Evolutionary conservation across 2,329 filamentous ascomycete species (phyloP), one percentile per base, ranked within the genome.

Genomic region (Fusarium avenaceum): DNA sequence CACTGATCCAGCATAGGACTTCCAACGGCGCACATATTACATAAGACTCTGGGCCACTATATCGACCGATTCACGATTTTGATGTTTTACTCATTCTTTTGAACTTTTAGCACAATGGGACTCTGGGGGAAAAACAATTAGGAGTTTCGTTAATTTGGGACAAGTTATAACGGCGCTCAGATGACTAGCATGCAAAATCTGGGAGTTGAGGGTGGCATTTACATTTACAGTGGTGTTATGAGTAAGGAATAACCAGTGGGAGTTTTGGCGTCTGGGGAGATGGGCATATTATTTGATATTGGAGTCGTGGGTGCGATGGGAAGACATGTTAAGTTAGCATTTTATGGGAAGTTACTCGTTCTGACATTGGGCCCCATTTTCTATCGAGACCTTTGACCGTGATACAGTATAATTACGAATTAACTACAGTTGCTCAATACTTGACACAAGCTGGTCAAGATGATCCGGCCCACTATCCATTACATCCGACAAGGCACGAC

Each of bases 381-480:
- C 48, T 30, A 46, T 24, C 7, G 19, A 32, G n/a, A 15, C 28
- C 20, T 30, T 28, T 8, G 35, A 50, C 35, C n/a, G 42, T 22
- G 56, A 28, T 42, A 24, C 33, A 50, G 42, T 51, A 54, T 26
- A 63, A 26, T 19, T 44, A 33, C 54, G 35, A 48, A 19, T 55
- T 50, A 40, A 28, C 70, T 80, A 90, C 68, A 90, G 73, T 74
- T 90, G 86, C 73, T 90, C 88, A 67, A 90, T 85, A 66, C 83
- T 82, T 19, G 84, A 79, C 51, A 88, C 74, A 30, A 89, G 76
- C 47, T 86, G 82, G 8, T 88, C 84, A 19, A 89, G 73, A 63
- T 84, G 81, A 49, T 84, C 82, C 1, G 75, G 57, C 6, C 70
- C 72, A 17, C 76, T 73, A 10, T 71, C 51, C 8, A 87, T 53